These are phyloP conservation scores for Bjerkandera adusta DNA, from an alignment of 1,284 basidiomycete species.

Conservation along the genomic window DNA sequence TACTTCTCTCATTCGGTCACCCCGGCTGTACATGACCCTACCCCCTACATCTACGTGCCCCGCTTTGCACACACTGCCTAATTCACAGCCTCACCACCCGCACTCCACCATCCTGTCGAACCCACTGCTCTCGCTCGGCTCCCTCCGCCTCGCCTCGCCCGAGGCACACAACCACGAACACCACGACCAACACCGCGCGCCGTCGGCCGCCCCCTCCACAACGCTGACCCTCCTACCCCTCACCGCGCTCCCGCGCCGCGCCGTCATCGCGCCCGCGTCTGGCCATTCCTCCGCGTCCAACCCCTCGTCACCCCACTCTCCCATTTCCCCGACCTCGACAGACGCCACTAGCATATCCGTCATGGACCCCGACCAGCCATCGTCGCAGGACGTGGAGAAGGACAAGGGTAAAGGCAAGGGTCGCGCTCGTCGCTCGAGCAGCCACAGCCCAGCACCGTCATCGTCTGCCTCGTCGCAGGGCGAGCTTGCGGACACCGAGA, in stretches of 20 bases:
- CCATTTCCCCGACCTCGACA: conserved; percentile 10
- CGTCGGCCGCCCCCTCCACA: too few species aligned
- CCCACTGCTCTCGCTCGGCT: conserved; percentile 21
- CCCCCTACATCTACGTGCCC: conserved; percentile 27
- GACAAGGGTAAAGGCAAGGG: conserved; percentile 13
- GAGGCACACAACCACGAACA: too few species aligned
- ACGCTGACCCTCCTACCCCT: conserved; percentile 5
- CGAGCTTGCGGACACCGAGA: conserved; percentile 32
- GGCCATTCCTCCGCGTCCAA: conserved; percentile 19
- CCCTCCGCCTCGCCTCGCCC: conserved; percentile 7
- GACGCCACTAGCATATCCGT: conserved; percentile 1
- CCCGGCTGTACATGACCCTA: conserved; percentile 28
- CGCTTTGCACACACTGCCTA: too few species aligned
- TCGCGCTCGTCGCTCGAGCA: conserved; percentile 25
- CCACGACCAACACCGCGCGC: too few species aligned
- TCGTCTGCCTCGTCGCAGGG: conserved; percentile 33
- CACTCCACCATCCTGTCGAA: too few species aligned
- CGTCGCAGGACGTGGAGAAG: conserved; percentile 7
- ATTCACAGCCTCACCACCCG: conserved; percentile 29
- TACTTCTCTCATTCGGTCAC: conserved; percentile 28
- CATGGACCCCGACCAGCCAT: conserved; percentile 1
- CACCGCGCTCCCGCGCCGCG: conserved; percentile 5
- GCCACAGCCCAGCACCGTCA: too few species aligned
- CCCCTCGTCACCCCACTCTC: conserved; percentile 15
- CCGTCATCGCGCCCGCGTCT: conserved; percentile 6